A percentile compares a stretch with the other conserved stretches of the same genome.
Evolutionary conservation across 305 asterid species (phyloP).

Genomic region (Solanum hybrid): DNA sequence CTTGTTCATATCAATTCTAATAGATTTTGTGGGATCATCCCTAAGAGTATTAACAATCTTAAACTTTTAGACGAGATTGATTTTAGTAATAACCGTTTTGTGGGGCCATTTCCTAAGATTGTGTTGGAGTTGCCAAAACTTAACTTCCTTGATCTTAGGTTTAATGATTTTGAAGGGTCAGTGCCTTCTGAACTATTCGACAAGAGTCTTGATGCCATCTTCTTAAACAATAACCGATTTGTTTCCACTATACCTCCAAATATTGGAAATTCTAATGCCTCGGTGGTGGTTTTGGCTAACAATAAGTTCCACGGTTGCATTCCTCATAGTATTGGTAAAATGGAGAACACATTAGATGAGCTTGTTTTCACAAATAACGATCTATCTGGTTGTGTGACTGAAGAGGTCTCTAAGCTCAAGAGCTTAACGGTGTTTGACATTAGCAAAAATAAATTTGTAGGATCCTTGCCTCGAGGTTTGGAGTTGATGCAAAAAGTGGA

Average conservation of each 20-base stretch:
- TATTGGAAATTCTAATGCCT: constrained; percentile 25
- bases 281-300: constrained; percentile 23
- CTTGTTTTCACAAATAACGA: constrained; percentile 10
- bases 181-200: constrained; percentile 15
- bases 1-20: constrained; percentile 13
- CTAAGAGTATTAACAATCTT: background rate
- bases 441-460: constrained; percentile 19
- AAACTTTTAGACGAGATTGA: constrained; percentile 13
- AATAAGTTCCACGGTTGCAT: constrained; percentile 27
- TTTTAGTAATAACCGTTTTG: constrained; percentile 12
- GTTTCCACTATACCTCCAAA: constrained; percentile 18
- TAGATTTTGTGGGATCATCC: constrained; percentile 12
- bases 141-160: constrained; percentile 12
- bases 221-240: constrained; percentile 26
- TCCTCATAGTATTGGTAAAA: constrained; percentile 25
- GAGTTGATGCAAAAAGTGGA: background rate
- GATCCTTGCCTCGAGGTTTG: constrained; percentile 11
- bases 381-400: constrained; percentile 30
- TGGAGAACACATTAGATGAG: constrained; percentile 22
- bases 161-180: constrained; percentile 13
- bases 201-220: constrained; percentile 22
- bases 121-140: background rate
- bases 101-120: constrained; percentile 11
- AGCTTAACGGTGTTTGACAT: constrained; percentile 15
- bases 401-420: constrained; percentile 12